Conservation (phyloP, 2,329 filamentous ascomycete genomes). For the Nemania abortiva region DNA sequence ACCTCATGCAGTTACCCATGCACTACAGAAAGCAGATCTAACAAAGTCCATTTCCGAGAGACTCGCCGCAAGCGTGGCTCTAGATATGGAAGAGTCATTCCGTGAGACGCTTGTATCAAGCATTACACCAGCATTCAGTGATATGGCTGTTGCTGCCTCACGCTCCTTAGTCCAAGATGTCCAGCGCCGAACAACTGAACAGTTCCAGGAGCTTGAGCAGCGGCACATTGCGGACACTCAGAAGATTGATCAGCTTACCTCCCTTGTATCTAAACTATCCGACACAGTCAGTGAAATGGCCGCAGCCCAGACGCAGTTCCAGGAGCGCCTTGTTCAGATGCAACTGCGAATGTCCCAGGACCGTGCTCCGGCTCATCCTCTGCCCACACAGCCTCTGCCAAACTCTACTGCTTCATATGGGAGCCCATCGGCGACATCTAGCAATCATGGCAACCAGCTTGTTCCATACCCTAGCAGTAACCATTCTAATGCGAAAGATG, state of each 20-base stretch:
- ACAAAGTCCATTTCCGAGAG: conserved; percentile 79
- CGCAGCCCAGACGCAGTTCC: conserved; percentile 74
- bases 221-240: conserved; percentile 65
- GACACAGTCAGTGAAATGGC: conserved; percentile 79
- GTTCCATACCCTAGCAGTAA: conserved; percentile 55
- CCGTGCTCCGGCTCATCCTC: conserved; percentile 46
- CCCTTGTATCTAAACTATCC: conserved; percentile 73
- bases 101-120: conserved; percentile 69
- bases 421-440: conserved; percentile 50
- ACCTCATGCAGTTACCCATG: conserved; percentile 73
- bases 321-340: conserved; percentile 71
- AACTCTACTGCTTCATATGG: conserved; percentile 44
- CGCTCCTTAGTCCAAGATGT: conserved; percentile 77
- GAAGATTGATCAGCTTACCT: conserved; percentile 80
- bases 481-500: conserved; percentile 61
- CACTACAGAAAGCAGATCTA: conserved; percentile 80
- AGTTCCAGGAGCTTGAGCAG: conserved; percentile 63
- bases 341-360: conserved; percentile 63
- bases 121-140: conserved; percentile 75
- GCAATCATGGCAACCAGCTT: conserved; percentile 51
- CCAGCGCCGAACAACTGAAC: conserved; percentile 69
- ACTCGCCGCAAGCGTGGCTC: conserved; percentile 73
- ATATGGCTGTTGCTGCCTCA: conserved; percentile 73
- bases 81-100: conserved; percentile 78
- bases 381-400: conserved; percentile 39